These are phyloP conservation scores for Phytopythium mirpurense DNA, from an alignment of 352 stramenopile species.

Conservation along the genomic window DNA sequence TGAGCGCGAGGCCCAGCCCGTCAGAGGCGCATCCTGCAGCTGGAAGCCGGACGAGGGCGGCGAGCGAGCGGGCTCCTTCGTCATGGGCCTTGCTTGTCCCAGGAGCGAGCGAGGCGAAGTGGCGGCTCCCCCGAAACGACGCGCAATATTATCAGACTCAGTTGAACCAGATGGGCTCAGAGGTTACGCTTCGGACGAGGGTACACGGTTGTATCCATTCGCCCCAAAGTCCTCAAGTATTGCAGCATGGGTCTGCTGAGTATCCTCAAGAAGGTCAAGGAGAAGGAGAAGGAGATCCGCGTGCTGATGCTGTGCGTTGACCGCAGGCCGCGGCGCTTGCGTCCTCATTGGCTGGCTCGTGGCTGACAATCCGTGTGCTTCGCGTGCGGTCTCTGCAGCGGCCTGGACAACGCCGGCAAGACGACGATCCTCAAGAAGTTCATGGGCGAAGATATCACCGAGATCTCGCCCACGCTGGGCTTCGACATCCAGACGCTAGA, in stretches of 20 bases:
- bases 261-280: slow-evolving; percentile 97
- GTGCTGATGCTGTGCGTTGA: slow-evolving; percentile 94
- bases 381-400: slow-evolving; percentile 12
- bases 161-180: slow-evolving; percentile 1
- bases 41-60: not conserved
- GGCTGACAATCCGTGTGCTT: slow-evolving; percentile 6
- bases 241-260: slow-evolving; percentile 86
- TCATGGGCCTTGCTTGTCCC: not conserved
- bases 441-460: slow-evolving; percentile 92
- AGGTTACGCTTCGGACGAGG: not conserved
- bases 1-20: too few species aligned
- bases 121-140: slow-evolving; percentile 5
- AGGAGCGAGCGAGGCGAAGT: not conserved
- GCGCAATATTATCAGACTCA: not conserved
- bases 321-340: not conserved
- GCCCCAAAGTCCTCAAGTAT: too few species aligned
- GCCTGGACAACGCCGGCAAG: slow-evolving; percentile 95
- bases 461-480: slow-evolving; percentile 93
- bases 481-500: slow-evolving; percentile 97
- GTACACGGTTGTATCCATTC: too few species aligned
- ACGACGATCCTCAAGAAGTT: slow-evolving; percentile 97
- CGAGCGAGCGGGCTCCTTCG: slow-evolving; percentile 2
- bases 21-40: not conserved
- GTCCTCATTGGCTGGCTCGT: not conserved
- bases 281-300: slow-evolving; percentile 99